Evolutionary conservation across 768 basidiomycete species (phyloP).

Genomic region (Roridomyces roridus): DNA sequence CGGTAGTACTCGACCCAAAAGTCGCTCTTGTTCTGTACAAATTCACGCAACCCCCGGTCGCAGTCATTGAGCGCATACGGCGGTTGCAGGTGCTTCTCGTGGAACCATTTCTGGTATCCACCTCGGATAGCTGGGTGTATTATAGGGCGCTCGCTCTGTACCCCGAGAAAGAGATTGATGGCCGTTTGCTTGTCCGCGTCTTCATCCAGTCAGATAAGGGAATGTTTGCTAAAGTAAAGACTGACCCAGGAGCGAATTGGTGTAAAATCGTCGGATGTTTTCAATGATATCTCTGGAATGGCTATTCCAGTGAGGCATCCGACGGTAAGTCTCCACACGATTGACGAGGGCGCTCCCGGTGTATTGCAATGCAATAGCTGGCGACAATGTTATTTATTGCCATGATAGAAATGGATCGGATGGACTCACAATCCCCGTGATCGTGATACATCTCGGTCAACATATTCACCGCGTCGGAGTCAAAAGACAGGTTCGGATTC

Average conservation of each 20-base stretch:
- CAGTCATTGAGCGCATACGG: conserved; percentile 74
- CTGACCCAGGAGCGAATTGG: conserved; percentile 88
- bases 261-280: conserved; percentile 92
- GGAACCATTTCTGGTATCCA: conserved; percentile 88
- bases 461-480: conserved; percentile 95
- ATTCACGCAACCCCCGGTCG: conserved; percentile 61
- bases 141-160: conserved; percentile 61
- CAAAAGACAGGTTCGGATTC: conserved; percentile 85
- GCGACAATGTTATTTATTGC: background rate
- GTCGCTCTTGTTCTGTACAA: conserved; percentile 66
- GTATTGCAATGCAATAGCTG: conserved; percentile 94
- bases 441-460: conserved; percentile 99
- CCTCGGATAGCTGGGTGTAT: conserved; percentile 59
- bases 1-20: conserved; percentile 93
- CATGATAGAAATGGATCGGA: background rate
- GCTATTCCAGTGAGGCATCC: conserved; percentile 97
- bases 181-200: conserved; percentile 98
- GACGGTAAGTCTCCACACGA: conserved; percentile 92
- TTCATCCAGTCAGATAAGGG: conserved; percentile 32
- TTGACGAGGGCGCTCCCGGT: conserved; percentile 97
- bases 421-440: conserved; percentile 85
- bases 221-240: background rate
- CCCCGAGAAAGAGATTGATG: conserved; percentile 95
- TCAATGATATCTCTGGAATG: conserved; percentile 97
- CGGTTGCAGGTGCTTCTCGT: conserved; percentile 69